Percentiles rank a stretch among this genome's conserved stretches.
Conservation (phyloP, 2,329 filamentous ascomycete species). For the Westerdykella ornata region DNA sequence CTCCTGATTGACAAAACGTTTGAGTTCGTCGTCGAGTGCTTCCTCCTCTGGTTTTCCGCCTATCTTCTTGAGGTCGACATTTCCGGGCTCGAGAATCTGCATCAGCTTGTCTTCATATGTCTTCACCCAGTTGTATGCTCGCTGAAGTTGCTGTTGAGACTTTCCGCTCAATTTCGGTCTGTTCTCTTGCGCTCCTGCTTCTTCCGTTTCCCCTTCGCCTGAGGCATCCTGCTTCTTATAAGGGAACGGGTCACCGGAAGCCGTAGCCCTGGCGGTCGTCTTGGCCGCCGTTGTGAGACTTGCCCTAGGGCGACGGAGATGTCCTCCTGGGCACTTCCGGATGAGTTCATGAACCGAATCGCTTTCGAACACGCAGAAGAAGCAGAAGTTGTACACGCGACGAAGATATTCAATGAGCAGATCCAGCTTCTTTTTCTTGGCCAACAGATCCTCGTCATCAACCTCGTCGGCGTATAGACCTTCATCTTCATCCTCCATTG, state of each 20-base stretch:
- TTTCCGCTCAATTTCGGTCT: constrained; percentile 60
- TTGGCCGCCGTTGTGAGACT: constrained; percentile 79
- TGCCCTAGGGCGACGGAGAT: constrained; percentile 81
- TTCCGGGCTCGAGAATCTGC: constrained; percentile 85
- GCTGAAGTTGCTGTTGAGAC: constrained; percentile 82
- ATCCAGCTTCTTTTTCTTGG: constrained; percentile 96
- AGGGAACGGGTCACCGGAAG: constrained; percentile 74
- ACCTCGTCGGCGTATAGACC: constrained; percentile 66
- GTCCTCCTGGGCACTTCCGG: constrained; percentile 93
- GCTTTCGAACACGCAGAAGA: constrained; percentile 98
- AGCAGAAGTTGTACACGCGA: constrained; percentile 96
- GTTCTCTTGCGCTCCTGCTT: constrained; percentile 61
- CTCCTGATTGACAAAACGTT: constrained; percentile 90
- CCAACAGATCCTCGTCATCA: constrained; percentile 81
- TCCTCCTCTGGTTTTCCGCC: constrained; percentile 84
- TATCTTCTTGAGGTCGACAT: constrained; percentile 79
- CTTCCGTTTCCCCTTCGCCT: constrained; percentile 58
- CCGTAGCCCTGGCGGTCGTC: constrained; percentile 77
- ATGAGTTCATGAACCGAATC: constrained; percentile 95
- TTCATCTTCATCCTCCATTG: constrained; percentile 58
- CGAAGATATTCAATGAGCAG: constrained; percentile 93
- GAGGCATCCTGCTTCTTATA: constrained; percentile 65
- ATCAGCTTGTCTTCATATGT: constrained; percentile 96
- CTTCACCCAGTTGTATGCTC: constrained; percentile 97
- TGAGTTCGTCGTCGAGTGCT: constrained; percentile 75